Evolutionary conservation across 768 basidiomycete species (phyloP).

Genomic region (Naematelia aurantialba): DNA sequence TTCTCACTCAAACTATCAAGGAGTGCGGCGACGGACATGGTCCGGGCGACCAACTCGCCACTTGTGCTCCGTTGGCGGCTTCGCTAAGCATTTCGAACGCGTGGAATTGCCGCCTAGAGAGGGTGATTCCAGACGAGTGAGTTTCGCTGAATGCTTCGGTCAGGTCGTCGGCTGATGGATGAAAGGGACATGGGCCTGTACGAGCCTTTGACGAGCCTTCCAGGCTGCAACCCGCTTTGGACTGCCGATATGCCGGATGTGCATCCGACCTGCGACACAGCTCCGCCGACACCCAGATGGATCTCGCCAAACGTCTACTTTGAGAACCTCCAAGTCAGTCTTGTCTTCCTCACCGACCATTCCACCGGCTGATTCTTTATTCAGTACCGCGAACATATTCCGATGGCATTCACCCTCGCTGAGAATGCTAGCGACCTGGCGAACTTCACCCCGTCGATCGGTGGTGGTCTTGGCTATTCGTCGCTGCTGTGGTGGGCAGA

Average conservation of each 20-base stretch:
- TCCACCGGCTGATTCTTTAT: neutral
- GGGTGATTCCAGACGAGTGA: constrained; percentile 38
- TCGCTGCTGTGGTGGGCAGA: neutral
- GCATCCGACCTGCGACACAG: constrained; percentile 25
- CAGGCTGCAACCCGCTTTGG: constrained; percentile 45
- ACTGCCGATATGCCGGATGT: constrained; percentile 7
- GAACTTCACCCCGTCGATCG: neutral
- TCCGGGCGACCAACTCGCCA: constrained; percentile 18
- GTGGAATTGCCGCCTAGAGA: constrained; percentile 28
- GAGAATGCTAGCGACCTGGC: neutral
- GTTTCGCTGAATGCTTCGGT: constrained; percentile 3
- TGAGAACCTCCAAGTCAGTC: constrained; percentile 29
- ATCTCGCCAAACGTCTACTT: constrained; percentile 31
- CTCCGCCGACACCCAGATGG: constrained; percentile 11
- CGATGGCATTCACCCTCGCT: neutral
- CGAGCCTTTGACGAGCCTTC: constrained; percentile 27
- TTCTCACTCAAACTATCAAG: constrained; percentile 23
- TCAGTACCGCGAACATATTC: constrained; percentile 9
- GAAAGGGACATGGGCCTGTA: constrained; percentile 38
- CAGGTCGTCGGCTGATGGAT: constrained; percentile 6
- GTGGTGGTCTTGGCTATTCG: neutral
- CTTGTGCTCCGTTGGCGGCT: constrained; percentile 26
- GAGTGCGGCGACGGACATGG: constrained; percentile 32
- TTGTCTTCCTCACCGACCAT: neutral
- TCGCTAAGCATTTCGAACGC: constrained; percentile 10